These are phyloP conservation scores for Globisporangium irregulare DNA, from an alignment of 352 stramenopile genomes.

Conservation along the genomic window DNA sequence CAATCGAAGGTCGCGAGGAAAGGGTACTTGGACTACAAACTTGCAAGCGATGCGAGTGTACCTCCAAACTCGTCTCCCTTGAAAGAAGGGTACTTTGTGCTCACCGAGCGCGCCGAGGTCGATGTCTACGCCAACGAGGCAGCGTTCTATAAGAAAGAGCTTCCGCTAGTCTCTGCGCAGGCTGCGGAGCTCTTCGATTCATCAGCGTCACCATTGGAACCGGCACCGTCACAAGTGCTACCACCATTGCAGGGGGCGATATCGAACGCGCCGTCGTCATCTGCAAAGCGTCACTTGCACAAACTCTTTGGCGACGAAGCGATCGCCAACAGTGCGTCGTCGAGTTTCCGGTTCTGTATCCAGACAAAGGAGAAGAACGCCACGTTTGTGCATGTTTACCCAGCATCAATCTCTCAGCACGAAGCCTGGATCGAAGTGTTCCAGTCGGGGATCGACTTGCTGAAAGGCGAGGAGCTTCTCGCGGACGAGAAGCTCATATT, in stretches of 20 bases:
- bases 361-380: constrained; percentile 16
- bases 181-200: constrained; percentile 29
- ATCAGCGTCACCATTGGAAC: neutral
- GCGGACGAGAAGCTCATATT: constrained; percentile 51
- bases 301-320: constrained; percentile 22
- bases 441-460: constrained; percentile 31
- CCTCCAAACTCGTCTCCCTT: constrained; percentile 16
- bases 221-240: neutral
- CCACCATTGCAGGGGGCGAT: neutral
- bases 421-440: constrained; percentile 43
- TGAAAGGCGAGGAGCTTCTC: constrained; percentile 53
- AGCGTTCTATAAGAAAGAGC: constrained; percentile 30
- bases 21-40: constrained; percentile 22
- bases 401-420: constrained; percentile 33
- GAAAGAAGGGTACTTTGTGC: constrained; percentile 32
- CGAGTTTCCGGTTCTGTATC: constrained; percentile 8
- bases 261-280: neutral
- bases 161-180: constrained; percentile 24
- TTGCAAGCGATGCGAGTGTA: neutral
- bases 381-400: constrained; percentile 37
- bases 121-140: constrained; percentile 45
- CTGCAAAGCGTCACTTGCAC: constrained; percentile 18
- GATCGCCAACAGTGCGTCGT: neutral
- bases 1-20: neutral
- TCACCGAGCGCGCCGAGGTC: constrained; percentile 30